A percentile compares a stretch with the other conserved stretches of the same genome.
These are phyloP conservation scores for Capillidium heterosporum DNA, from an alignment of 371 early-diverging fungal genomes.

Conservation along the genomic window DNA sequence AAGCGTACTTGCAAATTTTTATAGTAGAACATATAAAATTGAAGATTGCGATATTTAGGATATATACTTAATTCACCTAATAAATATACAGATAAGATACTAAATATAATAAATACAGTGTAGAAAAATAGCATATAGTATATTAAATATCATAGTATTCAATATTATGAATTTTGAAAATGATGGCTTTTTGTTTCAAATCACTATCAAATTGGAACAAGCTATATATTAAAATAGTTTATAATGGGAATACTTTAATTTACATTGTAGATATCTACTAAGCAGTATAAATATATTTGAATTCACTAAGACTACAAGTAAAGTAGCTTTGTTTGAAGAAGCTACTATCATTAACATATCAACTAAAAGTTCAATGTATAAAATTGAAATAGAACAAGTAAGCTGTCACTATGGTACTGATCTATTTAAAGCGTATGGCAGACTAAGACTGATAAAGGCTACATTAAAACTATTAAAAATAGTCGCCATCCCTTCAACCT, in stretches of 20 bases:
- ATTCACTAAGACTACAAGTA: slow-evolving; percentile 53
- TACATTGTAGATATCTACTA: slow-evolving; percentile 47
- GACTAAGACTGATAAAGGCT: slow-evolving; percentile 10
- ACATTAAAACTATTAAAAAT: slow-evolving; percentile 10
- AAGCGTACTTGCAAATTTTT: no score
- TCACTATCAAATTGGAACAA: background rate
- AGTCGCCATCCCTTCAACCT: background rate
- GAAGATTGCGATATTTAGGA: no score
- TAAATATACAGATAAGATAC: background rate
- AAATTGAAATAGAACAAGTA: slow-evolving; percentile 27
- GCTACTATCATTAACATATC: no score
- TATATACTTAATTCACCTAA: no score
- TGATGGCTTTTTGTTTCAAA: slow-evolving; percentile 43
- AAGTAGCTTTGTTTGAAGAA: slow-evolving; percentile 27
- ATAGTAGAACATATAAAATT: no score
- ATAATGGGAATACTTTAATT: no score
- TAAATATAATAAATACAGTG: no score
- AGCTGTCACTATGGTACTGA: slow-evolving; percentile 61
- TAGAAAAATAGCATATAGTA: background rate
- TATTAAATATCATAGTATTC: background rate
- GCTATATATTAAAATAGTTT: background rate
- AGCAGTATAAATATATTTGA: slow-evolving; percentile 61
- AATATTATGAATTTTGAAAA: slow-evolving; percentile 14
- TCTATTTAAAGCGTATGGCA: slow-evolving; percentile 60
- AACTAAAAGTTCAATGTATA: background rate